Conservation (phyloP, 164 flowering plant genomes). For the Buxus sempervirens region DNA sequence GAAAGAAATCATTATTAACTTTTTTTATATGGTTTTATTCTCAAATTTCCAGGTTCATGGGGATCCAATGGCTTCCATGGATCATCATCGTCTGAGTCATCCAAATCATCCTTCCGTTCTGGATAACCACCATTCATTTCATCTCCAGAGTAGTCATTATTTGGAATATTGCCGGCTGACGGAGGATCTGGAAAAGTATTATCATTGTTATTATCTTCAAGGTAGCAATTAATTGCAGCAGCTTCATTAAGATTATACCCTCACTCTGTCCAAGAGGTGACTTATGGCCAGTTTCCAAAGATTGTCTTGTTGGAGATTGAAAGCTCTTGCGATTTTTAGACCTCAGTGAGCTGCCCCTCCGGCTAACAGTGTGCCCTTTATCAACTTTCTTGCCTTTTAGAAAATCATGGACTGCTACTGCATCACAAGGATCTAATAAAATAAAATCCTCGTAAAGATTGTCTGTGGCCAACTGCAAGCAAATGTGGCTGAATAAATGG, state of each 20-base stretch:
- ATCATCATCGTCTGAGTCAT: constrained; percentile 51
- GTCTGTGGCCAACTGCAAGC: constrained; percentile 72
- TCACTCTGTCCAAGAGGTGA: constrained; percentile 37
- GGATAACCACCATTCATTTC: constrained; percentile 38
- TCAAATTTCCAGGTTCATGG: constrained; percentile 84
- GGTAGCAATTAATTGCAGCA: constrained; percentile 24
- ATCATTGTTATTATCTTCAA: constrained; percentile 25
- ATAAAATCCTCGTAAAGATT: constrained; percentile 80
- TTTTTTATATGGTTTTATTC: constrained; percentile 77
- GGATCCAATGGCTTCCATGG: constrained; percentile 98
- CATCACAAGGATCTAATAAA: constrained; percentile 85
- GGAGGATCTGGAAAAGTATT: constrained; percentile 32
- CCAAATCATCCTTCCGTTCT: constrained; percentile 41
- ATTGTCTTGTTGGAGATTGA: constrained; percentile 52
- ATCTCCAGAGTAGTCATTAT: constrained; percentile 30
- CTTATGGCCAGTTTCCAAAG: constrained; percentile 51
- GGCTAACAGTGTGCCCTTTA: constrained; percentile 23
- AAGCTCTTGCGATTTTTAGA: constrained; percentile 50
- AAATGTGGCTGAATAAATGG: constrained; percentile 3
- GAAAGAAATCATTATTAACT: constrained; percentile 32
- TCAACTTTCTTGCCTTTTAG: constrained; percentile 34
- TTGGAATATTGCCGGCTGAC: constrained; percentile 22
- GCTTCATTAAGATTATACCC: constrained; percentile 26
- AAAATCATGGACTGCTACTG: constrained; percentile 50
- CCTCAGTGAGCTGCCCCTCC: constrained; percentile 35